Percentiles rank a stretch among this genome's conserved stretches.
Evolutionary conservation across 1,284 basidiomycete species (phyloP).

Genomic region (Ceratobasidium sp.): DNA sequence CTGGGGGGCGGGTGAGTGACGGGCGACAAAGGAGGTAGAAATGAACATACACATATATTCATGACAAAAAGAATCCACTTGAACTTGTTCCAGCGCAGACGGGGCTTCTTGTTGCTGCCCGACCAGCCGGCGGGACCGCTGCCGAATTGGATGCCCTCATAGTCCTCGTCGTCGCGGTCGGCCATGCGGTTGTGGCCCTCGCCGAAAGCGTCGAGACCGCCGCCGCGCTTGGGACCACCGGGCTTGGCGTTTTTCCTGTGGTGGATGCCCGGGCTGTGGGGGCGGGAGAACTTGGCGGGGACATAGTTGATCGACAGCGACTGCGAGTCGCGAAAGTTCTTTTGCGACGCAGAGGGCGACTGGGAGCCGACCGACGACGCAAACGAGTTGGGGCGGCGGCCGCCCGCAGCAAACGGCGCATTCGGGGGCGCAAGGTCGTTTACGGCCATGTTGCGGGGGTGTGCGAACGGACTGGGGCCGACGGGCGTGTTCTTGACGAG

Average conservation of each 20-base stretch:
- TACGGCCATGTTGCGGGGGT: constrained; percentile 25
- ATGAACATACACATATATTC: constrained; percentile 62
- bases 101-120: constrained; percentile 57
- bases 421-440: constrained; percentile 41
- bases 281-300: constrained; percentile 69
- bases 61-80: constrained; percentile 72
- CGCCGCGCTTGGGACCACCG: constrained; percentile 61
- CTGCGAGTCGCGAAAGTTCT: constrained; percentile 42
- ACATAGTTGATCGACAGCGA: constrained; percentile 70
- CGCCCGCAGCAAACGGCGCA: constrained; percentile 34
- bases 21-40: neutral
- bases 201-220: constrained; percentile 71
- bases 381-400: constrained; percentile 23
- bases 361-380: constrained; percentile 23
- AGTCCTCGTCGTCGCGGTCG: constrained; percentile 66
- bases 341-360: constrained; percentile 41
- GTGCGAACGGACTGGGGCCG: neutral
- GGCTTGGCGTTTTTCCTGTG: constrained; percentile 53
- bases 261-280: constrained; percentile 59
- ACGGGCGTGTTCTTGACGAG: constrained; percentile 18
- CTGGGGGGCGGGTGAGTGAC: constrained; percentile 51
- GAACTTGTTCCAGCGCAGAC: constrained; percentile 72
- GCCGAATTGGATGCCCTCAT: constrained; percentile 61
- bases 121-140: constrained; percentile 50
- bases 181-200: constrained; percentile 64